Evolutionary conservation across 2,329 filamentous ascomycete genomes (phyloP).

Genomic region (Metarhizium album): DNA sequence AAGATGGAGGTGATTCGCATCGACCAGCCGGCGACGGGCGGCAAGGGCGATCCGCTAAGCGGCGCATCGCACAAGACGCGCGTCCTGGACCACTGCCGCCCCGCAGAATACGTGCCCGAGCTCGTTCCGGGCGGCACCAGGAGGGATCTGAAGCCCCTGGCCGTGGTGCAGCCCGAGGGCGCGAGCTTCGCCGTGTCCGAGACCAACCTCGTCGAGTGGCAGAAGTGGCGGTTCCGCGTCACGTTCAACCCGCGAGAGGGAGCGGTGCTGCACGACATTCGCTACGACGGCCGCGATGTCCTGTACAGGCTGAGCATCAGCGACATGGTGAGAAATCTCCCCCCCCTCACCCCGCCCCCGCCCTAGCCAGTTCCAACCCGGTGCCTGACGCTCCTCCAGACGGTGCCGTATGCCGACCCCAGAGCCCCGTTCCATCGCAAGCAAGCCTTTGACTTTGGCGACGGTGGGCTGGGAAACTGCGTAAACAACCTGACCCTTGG

Average conservation of each 20-base stretch:
- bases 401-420: conserved; percentile 51
- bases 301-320: conserved; percentile 44
- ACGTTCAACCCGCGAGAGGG: conserved; percentile 62
- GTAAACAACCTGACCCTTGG: conserved; percentile 60
- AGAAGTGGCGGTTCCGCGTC: conserved; percentile 59
- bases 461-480: conserved; percentile 54
- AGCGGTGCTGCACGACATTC: conserved; percentile 56
- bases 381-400: conserved; percentile 8
- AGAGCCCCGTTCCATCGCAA: conserved; percentile 57
- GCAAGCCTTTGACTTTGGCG: conserved; percentile 62
- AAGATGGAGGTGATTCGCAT: conserved; percentile 22
- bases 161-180: conserved; percentile 28
- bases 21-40: conserved; percentile 24
- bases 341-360: too few species aligned
- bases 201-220: conserved; percentile 34
- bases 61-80: conserved; percentile 10
- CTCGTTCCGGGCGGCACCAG: conserved; percentile 29
- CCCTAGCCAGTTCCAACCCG: neutral
- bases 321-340: conserved; percentile 46
- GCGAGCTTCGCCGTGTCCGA: conserved; percentile 19
- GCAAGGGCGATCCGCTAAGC: conserved; percentile 15
- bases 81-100: conserved; percentile 19
- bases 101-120: conserved; percentile 31
- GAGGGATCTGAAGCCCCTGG: conserved; percentile 48
- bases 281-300: conserved; percentile 54